These are phyloP conservation scores for Starmerella geochares DNA, from an alignment of 805 yeast genomes.

Conservation along the genomic window DNA sequence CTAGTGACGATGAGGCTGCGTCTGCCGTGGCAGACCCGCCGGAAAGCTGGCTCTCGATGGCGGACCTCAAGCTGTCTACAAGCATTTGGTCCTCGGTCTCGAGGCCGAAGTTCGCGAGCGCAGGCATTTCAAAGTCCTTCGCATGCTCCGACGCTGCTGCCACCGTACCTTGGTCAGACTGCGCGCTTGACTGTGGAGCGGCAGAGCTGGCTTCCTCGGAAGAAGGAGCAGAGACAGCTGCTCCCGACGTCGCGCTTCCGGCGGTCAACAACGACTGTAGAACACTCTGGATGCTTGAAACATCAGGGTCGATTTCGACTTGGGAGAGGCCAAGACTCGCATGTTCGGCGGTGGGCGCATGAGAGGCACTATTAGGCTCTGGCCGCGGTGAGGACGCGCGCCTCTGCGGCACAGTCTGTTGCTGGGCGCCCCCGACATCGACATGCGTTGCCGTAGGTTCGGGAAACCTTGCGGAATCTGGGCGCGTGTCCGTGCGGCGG, in stretches of 20 bases:
- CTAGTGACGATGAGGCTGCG: background rate
- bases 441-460: background rate
- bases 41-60: constrained; percentile 7
- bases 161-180: background rate
- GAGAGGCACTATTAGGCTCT: no score
- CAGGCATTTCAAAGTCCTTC: background rate
- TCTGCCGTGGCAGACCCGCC: background rate
- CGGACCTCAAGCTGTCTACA: constrained; percentile 14
- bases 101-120: constrained; percentile 5
- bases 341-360: background rate
- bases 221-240: background rate
- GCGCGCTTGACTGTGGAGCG: background rate
- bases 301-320: constrained; percentile 20
- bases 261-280: constrained; percentile 17
- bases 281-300: constrained; percentile 21
- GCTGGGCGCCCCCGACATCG: background rate
- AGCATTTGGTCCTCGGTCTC: constrained; percentile 17
- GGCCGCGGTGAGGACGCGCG: background rate
- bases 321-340: background rate
- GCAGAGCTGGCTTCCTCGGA: background rate
- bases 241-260: background rate
- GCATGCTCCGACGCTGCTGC: background rate
- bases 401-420: background rate
- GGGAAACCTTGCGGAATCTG: background rate
- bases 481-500: background rate